These are phyloP conservation scores for Syzygium malaccense DNA, from an alignment of 441 rosid genomes.

Conservation along the genomic window DNA sequence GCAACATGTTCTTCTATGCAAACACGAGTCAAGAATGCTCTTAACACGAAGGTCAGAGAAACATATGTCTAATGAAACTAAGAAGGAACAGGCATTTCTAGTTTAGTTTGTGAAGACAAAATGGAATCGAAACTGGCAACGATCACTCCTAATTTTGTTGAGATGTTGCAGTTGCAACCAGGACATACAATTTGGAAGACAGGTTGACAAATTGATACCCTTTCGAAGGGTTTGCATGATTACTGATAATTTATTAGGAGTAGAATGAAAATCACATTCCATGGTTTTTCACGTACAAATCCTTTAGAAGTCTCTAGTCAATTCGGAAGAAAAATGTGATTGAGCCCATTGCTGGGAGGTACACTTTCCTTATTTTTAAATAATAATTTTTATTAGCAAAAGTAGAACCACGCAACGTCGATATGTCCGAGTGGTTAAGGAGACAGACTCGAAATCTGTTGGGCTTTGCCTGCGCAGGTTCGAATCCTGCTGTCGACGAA, in stretches of 20 bases:
- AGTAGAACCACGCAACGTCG: rapidly evolving
- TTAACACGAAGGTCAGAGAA: neutral
- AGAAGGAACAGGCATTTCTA: neutral
- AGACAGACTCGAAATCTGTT: constrained; percentile 29
- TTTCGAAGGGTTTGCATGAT: neutral
- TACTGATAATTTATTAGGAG: neutral
- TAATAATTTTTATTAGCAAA: rapidly evolving
- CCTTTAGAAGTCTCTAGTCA: too few species aligned
- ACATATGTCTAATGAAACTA: neutral
- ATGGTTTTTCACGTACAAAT: neutral
- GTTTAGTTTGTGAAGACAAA: neutral
- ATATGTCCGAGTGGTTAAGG: constrained; percentile 32
- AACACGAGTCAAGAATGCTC: rapidly evolving
- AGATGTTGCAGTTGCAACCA: neutral
- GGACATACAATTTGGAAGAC: neutral
- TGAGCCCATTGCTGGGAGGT: too few species aligned
- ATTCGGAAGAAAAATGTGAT: too few species aligned
- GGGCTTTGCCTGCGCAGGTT: constrained; percentile 68
- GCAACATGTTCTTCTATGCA: neutral
- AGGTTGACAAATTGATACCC: neutral
- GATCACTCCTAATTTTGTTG: neutral
- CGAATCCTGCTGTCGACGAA: constrained; percentile 38
- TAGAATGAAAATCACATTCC: neutral
- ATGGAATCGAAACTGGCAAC: neutral
- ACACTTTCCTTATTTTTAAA: rapidly evolving